A percentile compares a stretch with the other conserved stretches of the same genome.
These are phyloP conservation scores for Coprinellus micaceus DNA, from an alignment of 768 basidiomycete genomes.

Conservation along the genomic window DNA sequence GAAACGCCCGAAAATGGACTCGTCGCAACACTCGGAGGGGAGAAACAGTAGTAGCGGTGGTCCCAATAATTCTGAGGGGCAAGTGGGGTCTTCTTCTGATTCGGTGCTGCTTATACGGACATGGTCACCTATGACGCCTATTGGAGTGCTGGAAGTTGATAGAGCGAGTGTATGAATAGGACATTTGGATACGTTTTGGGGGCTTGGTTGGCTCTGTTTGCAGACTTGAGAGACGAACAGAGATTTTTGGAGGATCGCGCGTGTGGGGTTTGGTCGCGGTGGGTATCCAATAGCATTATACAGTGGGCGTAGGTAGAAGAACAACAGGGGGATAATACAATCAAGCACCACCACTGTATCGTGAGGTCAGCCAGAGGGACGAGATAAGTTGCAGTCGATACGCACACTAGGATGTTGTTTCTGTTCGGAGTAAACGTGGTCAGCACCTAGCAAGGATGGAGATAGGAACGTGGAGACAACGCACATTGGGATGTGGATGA, in stretches of 20 bases:
- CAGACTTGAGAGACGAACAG: neutral
- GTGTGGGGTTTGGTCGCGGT: neutral
- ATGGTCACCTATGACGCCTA: conserved; percentile 2
- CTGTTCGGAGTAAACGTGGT: no score
- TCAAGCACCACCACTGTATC: conserved; percentile 72
- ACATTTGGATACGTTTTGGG: no score
- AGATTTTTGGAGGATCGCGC: neutral
- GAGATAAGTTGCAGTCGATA: conserved; percentile 21
- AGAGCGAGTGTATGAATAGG: no score
- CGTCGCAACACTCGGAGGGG: no score
- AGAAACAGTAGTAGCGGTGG: neutral
- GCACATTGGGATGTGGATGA: conserved; percentile 97
- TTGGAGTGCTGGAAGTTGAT: no score
- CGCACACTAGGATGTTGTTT: conserved; percentile 97
- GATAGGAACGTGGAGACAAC: conserved; percentile 32
- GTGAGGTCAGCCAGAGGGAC: conserved; percentile 21
- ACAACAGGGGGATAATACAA: conserved; percentile 12
- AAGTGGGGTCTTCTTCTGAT: no score
- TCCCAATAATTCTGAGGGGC: no score
- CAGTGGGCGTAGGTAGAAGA: conserved; percentile 13
- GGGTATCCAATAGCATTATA: conserved; percentile 4
- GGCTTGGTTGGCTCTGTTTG: no score
- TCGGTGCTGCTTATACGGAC: conserved; percentile 4
- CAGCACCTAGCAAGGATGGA: conserved; percentile 17
- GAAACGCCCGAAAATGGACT: conserved; percentile 1